These are phyloP conservation scores for Podaxis sp. DNA, from an alignment of 768 basidiomycete species.

Conservation along the genomic window DNA sequence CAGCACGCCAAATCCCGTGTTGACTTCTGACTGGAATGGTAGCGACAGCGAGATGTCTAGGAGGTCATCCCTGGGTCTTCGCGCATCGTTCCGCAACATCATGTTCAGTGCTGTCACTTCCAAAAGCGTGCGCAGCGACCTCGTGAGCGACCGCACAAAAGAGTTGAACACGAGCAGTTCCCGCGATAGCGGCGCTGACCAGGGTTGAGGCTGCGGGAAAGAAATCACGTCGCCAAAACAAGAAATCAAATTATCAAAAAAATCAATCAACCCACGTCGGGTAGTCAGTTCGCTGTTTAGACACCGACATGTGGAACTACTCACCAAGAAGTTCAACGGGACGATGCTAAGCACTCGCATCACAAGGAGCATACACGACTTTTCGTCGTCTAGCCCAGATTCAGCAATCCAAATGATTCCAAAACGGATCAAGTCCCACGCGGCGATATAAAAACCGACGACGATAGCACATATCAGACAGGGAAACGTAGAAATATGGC, in stretches of 20 bases:
- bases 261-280: background rate
- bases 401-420: background rate
- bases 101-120: constrained; percentile 93
- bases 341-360: constrained; percentile 97
- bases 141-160: constrained; percentile 87
- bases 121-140: constrained; percentile 83
- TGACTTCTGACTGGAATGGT: constrained; percentile 94
- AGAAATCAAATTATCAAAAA: constrained; percentile 10
- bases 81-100: constrained; percentile 85
- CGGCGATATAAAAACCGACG: background rate
- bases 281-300: background rate
- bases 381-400: constrained; percentile 72
- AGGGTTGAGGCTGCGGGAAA: constrained; percentile 66
- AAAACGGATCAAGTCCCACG: background rate
- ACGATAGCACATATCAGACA: background rate
- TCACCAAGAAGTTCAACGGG: constrained; percentile 89
- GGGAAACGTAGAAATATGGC: background rate
- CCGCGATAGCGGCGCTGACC: constrained; percentile 95
- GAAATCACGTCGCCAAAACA: constrained; percentile 4
- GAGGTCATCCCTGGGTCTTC: constrained; percentile 82
- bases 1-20: constrained; percentile 96
- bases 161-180: constrained; percentile 98
- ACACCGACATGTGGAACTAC: constrained; percentile 18
- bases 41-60: constrained; percentile 89
- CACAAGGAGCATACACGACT: constrained; percentile 90